phyloP scores from a whole-genome alignment of 2,329 filamentous ascomycete genomes.

The Aquanectria penicillioides region DNA sequence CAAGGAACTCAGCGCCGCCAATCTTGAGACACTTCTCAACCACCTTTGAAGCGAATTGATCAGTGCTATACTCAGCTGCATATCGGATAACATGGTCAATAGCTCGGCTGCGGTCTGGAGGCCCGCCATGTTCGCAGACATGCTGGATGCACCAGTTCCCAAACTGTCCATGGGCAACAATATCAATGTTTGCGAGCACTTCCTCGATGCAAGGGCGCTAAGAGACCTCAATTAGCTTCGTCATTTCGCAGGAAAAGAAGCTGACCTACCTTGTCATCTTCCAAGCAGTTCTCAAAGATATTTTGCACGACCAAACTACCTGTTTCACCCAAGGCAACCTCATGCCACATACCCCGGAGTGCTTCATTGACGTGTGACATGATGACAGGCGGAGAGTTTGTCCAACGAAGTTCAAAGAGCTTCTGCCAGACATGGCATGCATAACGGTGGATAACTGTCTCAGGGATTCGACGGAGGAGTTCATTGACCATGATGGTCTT shows the following conservation, averaged over 20 bases:
- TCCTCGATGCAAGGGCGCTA: slow-evolving; percentile 97
- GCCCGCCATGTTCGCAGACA: slow-evolving; percentile 94
- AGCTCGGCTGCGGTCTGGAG: slow-evolving; percentile 89
- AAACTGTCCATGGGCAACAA: slow-evolving; percentile 96
- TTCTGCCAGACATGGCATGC: slow-evolving; percentile 99
- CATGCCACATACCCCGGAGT: slow-evolving; percentile 96
- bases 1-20: slow-evolving; percentile 87
- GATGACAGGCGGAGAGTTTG: slow-evolving; percentile 92
- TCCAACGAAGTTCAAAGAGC: slow-evolving; percentile 97
- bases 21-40: slow-evolving; percentile 99
- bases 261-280: slow-evolving; percentile 90
- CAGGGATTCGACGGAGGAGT: slow-evolving; percentile 90
- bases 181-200: slow-evolving; percentile 92
- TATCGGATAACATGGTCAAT: slow-evolving; percentile 95
- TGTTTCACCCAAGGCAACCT: slow-evolving; percentile 96
- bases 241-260: not conserved
- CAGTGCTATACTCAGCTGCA: slow-evolving; percentile 96
- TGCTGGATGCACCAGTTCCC: slow-evolving; percentile 99
- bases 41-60: slow-evolving; percentile 98
- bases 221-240: slow-evolving; percentile 31
- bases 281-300: slow-evolving; percentile 98
- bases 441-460: slow-evolving; percentile 98
- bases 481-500: slow-evolving; percentile 99
- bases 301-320: slow-evolving; percentile 98
- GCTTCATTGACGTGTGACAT: slow-evolving; percentile 99